Conservation (phyloP, 2,329 filamentous ascomycete species). For the Ambrosiella cleistominuta region DNA sequence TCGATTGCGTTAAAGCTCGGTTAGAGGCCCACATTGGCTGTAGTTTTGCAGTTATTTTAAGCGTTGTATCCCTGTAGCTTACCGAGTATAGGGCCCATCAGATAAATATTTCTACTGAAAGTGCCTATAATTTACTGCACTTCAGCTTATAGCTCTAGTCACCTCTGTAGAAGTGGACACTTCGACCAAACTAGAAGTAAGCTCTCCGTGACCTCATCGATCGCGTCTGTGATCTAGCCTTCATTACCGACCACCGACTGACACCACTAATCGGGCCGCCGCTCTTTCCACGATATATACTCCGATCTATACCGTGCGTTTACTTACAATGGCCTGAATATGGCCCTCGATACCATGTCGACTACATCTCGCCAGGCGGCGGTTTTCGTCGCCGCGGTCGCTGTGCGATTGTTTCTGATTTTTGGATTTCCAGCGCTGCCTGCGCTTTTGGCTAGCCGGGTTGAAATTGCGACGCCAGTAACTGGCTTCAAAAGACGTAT, state of each 20-base stretch:
- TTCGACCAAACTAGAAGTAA: slow-evolving; percentile 3
- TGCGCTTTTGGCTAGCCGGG: slow-evolving; percentile 70
- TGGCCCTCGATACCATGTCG: slow-evolving; percentile 10
- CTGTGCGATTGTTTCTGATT: slow-evolving; percentile 65
- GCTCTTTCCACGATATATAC: neutral
- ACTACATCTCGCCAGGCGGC: slow-evolving; percentile 10
- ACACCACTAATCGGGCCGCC: neutral
- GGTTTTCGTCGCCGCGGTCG: slow-evolving; percentile 59
- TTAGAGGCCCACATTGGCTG: neutral
- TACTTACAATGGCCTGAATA: slow-evolving; percentile 12
- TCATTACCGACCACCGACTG: neutral
- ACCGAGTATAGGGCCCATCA: neutral
- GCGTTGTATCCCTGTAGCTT: neutral
- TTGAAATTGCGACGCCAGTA: slow-evolving; percentile 91
- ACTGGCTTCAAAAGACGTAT: slow-evolving; percentile 94
- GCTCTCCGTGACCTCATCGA: neutral
- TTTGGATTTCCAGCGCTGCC: slow-evolving; percentile 67
- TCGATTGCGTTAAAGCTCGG: neutral
- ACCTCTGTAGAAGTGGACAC: slow-evolving; percentile 9
- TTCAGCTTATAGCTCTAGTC: neutral
- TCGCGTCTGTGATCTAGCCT: neutral
- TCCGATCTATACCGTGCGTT: neutral
- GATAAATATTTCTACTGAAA: neutral
- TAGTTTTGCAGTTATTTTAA: neutral
- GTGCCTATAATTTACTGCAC: neutral